Conservation (phyloP, 148 eudicot genomes). For the Vaccinium corymbosum region DNA sequence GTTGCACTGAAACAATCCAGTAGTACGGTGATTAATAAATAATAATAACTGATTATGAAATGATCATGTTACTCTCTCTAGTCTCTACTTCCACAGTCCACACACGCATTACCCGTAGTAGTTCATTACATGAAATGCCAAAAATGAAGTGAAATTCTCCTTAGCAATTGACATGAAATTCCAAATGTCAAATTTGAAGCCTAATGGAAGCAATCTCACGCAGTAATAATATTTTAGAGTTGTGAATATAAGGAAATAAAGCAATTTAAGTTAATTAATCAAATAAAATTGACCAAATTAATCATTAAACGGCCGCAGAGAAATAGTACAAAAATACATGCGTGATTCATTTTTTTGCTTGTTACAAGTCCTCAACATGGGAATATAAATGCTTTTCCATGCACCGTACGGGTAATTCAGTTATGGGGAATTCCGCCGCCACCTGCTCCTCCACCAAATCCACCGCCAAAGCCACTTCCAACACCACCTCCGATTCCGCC, state of each 20-base stretch:
- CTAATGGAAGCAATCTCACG: neutral
- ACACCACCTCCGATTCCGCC: conserved; percentile 16
- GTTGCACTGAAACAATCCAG: too few relatives aligned
- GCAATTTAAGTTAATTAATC: neutral
- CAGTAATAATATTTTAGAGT: neutral
- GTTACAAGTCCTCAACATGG: neutral
- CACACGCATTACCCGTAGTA: too few relatives aligned
- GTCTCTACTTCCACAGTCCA: too few relatives aligned
- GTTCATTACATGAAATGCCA: neutral
- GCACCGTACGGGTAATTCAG: neutral
- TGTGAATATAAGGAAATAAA: neutral
- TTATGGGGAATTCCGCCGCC: neutral
- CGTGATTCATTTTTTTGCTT: neutral
- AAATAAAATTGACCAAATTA: neutral
- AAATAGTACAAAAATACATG: neutral
- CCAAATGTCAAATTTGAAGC: neutral
- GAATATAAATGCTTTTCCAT: neutral
- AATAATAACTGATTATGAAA: too few relatives aligned
- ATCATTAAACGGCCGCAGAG: neutral
- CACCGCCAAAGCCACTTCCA: neutral
- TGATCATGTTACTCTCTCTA: too few relatives aligned
- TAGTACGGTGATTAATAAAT: too few relatives aligned
- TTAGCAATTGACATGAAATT: neutral
- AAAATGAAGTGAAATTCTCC: neutral
- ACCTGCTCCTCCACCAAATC: conserved; percentile 15